Evolutionary conservation across 78 protist genomes (phyloP).

Genomic region (Dictyostelium purpureum): DNA sequence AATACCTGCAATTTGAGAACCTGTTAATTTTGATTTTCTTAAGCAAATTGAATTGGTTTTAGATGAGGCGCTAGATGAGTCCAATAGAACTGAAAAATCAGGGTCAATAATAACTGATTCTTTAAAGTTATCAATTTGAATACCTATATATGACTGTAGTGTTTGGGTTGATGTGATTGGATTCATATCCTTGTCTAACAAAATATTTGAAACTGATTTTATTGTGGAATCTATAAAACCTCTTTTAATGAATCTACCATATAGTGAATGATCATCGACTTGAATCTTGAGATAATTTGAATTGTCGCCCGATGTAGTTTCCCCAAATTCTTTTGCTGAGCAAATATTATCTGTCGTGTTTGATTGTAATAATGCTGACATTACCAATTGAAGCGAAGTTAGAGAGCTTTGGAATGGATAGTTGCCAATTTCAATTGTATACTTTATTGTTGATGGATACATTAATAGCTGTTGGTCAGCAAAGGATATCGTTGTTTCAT

Average conservation of each 20-base stretch:
- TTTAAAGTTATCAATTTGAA: slow-evolving; percentile 1
- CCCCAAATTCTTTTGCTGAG: background rate
- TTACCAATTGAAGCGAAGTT: slow-evolving; percentile 15
- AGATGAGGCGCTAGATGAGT: no score
- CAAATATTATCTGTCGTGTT: background rate
- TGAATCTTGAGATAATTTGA: background rate
- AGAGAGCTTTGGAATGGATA: background rate
- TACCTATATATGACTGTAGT: slow-evolving; percentile 22
- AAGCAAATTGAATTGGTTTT: no score
- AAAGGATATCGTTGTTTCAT: background rate
- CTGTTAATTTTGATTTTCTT: no score
- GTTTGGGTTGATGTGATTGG: background rate
- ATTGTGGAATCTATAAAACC: slow-evolving; percentile 16
- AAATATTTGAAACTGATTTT: slow-evolving; percentile 1
- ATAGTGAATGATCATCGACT: background rate
- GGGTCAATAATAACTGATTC: slow-evolving; percentile 26
- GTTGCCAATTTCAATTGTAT: background rate
- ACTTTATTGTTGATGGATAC: slow-evolving; percentile 23
- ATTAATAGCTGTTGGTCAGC: background rate
- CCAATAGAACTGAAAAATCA: no score
- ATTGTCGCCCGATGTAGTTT: background rate
- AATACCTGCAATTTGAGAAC: no score
- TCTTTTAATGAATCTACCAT: slow-evolving; percentile 31
- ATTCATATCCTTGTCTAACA: background rate
- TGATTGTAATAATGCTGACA: background rate